Evolutionary conservation across 176 grass and related monocot genomes (phyloP).

Genomic region (Cenchrus fungigraminus): DNA sequence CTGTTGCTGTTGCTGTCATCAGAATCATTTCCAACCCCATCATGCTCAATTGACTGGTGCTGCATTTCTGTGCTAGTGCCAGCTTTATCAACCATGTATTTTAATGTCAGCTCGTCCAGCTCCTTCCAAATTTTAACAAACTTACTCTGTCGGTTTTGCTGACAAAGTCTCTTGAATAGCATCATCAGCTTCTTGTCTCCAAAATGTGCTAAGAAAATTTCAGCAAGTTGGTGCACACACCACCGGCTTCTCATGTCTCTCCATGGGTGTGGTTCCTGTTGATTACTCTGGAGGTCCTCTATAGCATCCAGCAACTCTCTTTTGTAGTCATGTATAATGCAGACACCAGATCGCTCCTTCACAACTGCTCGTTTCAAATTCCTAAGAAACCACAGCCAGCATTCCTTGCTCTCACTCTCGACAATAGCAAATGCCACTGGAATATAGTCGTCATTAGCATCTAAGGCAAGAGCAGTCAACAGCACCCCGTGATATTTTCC

Average conservation of each 20-base stretch:
- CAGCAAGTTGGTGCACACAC: constrained; percentile 38
- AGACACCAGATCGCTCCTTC: constrained; percentile 1
- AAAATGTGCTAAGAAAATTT: constrained; percentile 33
- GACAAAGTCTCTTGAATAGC: constrained; percentile 37
- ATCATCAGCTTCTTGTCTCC: constrained; percentile 16
- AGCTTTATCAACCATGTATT: not conserved
- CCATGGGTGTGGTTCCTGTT: not conserved
- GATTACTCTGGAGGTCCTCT: not conserved
- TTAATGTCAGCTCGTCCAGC: constrained; percentile 23
- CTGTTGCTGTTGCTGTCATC: not conserved
- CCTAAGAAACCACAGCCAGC: constrained; percentile 35
- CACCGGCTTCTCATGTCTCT: not conserved
- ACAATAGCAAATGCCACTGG: constrained; percentile 30
- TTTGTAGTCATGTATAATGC: constrained; percentile 36
- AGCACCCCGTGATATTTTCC: constrained; percentile 42
- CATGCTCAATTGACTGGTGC: constrained; percentile 2
- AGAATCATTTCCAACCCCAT: not conserved
- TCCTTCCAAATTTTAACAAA: constrained; percentile 36
- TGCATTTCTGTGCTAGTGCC: not conserved
- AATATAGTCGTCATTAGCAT: constrained; percentile 40
- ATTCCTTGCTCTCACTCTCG: constrained; percentile 27
- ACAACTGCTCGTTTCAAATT: constrained; percentile 18
- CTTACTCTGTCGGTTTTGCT: constrained; percentile 22
- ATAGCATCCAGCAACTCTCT: constrained; percentile 22
- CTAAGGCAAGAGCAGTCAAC: constrained; percentile 24